Evolutionary conservation across 2,329 filamentous ascomycete genomes (phyloP).

Genomic region (Aureobasidium sp.): DNA sequence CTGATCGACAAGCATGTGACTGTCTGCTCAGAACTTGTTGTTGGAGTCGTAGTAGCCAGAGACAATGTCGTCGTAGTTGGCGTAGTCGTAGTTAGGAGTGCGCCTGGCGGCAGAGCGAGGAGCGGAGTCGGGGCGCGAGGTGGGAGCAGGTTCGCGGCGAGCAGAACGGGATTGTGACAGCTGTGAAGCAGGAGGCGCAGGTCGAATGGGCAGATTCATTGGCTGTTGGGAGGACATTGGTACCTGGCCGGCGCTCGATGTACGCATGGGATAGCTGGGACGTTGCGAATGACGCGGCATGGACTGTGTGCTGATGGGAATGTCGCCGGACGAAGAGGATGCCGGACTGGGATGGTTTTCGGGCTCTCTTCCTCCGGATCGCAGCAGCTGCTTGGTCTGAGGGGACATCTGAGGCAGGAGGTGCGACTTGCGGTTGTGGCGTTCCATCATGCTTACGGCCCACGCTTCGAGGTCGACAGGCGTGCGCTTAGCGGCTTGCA

Average conservation of each 20-base stretch:
- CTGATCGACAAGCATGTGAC: too few relatives aligned
- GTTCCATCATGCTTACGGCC: conserved; percentile 90
- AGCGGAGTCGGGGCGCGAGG: background rate
- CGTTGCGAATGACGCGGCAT: conserved; percentile 28
- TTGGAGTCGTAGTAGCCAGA: conserved; percentile 12
- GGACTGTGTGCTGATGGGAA: conserved; percentile 26
- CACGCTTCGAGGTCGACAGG: conserved; percentile 90
- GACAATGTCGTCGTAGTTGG: conserved; percentile 4
- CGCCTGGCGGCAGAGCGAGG: background rate
- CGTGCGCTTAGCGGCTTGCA: conserved; percentile 92
- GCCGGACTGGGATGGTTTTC: conserved; percentile 7
- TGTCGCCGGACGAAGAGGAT: conserved; percentile 23
- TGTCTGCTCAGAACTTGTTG: conserved; percentile 5
- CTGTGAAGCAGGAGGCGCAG: conserved; percentile 28
- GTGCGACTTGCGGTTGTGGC: conserved; percentile 92
- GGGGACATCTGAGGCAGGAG: conserved; percentile 68
- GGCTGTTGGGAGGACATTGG: conserved; percentile 22
- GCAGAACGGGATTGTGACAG: background rate
- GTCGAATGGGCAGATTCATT: conserved; percentile 42
- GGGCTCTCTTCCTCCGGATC: conserved; percentile 26
- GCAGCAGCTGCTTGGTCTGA: conserved; percentile 67
- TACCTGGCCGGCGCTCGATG: conserved; percentile 34
- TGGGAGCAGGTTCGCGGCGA: background rate
- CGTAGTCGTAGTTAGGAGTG: conserved; percentile 1
- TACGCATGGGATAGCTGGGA: conserved; percentile 37